These are phyloP conservation scores for Neurospora tetrasperma DNA, from an alignment of 495 filamentous ascomycete species.

Conservation along the genomic window DNA sequence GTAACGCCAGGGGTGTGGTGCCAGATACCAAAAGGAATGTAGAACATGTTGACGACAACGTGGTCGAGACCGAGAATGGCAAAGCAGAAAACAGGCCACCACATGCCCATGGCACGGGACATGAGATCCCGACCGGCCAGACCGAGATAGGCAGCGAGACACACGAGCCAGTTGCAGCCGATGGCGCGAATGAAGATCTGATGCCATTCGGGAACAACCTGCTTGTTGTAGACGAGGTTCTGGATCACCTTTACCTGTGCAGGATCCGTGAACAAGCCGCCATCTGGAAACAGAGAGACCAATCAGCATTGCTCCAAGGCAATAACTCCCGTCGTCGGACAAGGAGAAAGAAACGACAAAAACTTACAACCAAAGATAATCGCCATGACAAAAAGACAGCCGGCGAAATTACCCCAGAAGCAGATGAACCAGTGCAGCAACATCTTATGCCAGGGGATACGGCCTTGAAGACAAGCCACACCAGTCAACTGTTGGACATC, in stretches of 20 bases:
- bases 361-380: conserved; percentile 48
- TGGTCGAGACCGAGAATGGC: conserved; percentile 50
- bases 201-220: conserved; percentile 46
- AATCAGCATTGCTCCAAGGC: not conserved
- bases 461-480: conserved; percentile 43
- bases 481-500: conserved; percentile 36
- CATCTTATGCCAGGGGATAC: conserved; percentile 39
- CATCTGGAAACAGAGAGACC: conserved; percentile 26
- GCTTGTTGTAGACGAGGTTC: conserved; percentile 42
- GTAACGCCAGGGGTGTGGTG: conserved; percentile 38
- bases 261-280: conserved; percentile 47
- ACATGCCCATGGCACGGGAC: conserved; percentile 51
- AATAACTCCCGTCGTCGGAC: not conserved
- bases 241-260: conserved; percentile 27
- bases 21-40: conserved; percentile 49
- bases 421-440: conserved; percentile 45
- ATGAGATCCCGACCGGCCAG: conserved; percentile 44
- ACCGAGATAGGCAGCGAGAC: conserved; percentile 48
- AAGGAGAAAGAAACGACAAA: not conserved
- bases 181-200: conserved; percentile 52
- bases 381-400: conserved; percentile 47
- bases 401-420: conserved; percentile 51
- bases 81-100: conserved; percentile 53
- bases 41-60: conserved; percentile 57
- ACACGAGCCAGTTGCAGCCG: conserved; percentile 56